Evolutionary conservation across 73 alveolate species (phyloP).

Genomic region (Paramecium octaurelia): DNA sequence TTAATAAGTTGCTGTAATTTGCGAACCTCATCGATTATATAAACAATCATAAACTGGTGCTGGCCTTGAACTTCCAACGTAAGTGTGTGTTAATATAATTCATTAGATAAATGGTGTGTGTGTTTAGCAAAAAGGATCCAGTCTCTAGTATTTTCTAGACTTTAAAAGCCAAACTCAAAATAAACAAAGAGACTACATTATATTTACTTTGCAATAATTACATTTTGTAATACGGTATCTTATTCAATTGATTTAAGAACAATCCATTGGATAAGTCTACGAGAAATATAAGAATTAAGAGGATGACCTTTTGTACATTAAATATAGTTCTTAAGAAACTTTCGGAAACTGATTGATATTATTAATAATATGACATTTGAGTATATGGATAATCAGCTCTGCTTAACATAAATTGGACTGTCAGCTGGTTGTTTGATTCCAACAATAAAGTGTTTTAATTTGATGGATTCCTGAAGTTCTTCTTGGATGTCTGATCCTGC

Average conservation of each 20-base stretch:
- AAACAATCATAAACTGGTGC: neutral
- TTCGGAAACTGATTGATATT: neutral
- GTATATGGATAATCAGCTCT: neutral
- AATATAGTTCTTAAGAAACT: neutral
- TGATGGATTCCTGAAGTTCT: neutral
- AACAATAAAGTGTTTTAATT: neutral
- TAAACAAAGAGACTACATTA: neutral
- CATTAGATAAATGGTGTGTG: neutral
- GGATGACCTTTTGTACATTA: neutral
- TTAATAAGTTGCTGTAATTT: neutral
- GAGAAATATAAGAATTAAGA: neutral
- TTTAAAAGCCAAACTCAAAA: neutral
- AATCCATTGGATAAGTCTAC: neutral
- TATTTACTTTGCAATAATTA: neutral
- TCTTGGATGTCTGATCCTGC: constrained; percentile 2
- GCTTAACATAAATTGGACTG: neutral
- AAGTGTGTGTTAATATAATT: neutral
- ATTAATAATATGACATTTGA: neutral
- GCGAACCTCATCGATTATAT: neutral
- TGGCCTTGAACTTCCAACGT: neutral
- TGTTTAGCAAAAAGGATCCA: neutral
- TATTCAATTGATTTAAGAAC: neutral
- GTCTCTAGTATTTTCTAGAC: neutral
- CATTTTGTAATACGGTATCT: neutral
- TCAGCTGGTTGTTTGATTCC: constrained; percentile 8